Evolutionary conservation across 2,329 filamentous ascomycete genomes (phyloP), one percentile per base, ranked within the genome.

Genomic region (Emergomyces africanus): DNA sequence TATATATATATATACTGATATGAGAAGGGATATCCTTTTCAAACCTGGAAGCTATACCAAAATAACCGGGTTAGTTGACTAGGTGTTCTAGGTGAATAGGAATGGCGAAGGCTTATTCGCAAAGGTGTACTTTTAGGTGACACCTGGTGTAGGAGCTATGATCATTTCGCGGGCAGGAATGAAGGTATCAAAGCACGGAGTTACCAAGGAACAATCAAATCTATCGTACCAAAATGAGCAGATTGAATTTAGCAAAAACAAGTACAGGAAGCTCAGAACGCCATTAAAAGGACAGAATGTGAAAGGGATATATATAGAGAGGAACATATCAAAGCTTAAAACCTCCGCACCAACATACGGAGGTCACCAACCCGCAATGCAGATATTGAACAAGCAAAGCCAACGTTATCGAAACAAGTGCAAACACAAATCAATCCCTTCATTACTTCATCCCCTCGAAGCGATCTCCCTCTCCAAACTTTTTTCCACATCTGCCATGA

Each of bases 401-500:
- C 8, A 4, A 35, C 33, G 9, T 35, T 35, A 35, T 35, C 33
- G 33, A 35, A 35, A 35, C n/a, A 8, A 25, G 23, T 33, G 12
- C 3, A 9, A 42, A 46, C 46, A 33, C 55, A 57, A 23, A 57
- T 12, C 3, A n/a, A 57, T 10, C 35, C 20, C 18, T 8, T 25
- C 33, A 54, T 23, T 54, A 18, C 20, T 9, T 57, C 42, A 48
- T 18, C 39, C 69, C 73, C 65, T 85, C 78, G 61, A 88, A 77
- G 60, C 88, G 86, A 72, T 53, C 50, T 53, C 50, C 50, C 69
- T 73, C 65, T 85, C 78, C 61, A 88, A 77, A 59, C 88, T 86
- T 72, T 78, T 83, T 64, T 86, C 71, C 69, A 89, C 73, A 57
- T 81, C 80, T 56, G 80, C 78, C 67, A 91, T 69, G 82, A 64